A percentile compares a stretch with the other conserved stretches of the same genome.
These are phyloP conservation scores for Oxytropis ochrocephala DNA, from an alignment of 306 rosid genomes.

Conservation along the genomic window DNA sequence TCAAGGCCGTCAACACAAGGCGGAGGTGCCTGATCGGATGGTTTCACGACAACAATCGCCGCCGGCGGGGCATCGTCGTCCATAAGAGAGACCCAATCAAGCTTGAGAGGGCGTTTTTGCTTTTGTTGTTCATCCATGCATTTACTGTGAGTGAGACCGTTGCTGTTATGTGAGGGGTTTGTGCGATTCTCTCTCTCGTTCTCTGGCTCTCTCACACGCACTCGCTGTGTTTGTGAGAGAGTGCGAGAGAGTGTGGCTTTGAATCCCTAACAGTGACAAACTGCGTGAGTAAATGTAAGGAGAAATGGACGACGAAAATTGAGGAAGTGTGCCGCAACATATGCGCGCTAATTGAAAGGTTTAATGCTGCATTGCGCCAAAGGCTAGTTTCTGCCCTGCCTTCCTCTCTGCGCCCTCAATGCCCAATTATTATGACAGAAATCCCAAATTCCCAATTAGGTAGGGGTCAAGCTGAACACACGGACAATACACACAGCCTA, in stretches of 20 bases:
- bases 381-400: not conserved
- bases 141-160: not conserved
- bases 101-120: not conserved
- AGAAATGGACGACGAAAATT: not conserved
- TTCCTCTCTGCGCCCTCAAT: not conserved
- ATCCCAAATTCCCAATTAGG: no score
- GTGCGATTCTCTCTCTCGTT: not conserved
- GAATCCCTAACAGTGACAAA: not conserved
- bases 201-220: no score
- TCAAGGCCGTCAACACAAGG: not conserved
- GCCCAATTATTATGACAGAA: not conserved
- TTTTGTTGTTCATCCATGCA: conserved; percentile 9
- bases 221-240: not conserved
- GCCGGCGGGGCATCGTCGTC: conserved; percentile 9
- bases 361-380: not conserved
- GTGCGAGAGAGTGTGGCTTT: not conserved
- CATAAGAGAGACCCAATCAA: not conserved
- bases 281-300: not conserved
- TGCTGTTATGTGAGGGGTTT: not conserved
- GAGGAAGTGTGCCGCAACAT: not conserved
- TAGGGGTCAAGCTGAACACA: no score
- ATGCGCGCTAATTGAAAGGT: not conserved
- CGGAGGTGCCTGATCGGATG: conserved; percentile 19
- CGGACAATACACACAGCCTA: no score
- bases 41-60: not conserved